Base-by-base conservation (phyloP, 345 rosid species). In the Salix udensis region DNA sequence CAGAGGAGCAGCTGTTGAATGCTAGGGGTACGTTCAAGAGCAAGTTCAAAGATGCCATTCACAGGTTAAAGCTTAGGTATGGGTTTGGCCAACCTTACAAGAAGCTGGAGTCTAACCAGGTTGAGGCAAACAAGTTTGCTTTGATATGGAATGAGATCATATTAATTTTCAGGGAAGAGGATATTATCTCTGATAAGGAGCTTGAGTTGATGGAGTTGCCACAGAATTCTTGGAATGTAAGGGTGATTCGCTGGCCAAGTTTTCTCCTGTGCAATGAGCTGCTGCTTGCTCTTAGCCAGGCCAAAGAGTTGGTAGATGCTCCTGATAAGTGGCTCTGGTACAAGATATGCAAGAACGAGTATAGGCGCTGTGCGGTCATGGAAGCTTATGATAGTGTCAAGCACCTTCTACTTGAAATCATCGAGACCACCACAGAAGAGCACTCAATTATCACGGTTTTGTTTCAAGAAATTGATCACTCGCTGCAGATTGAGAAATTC, bases 241-340 rank as follows among this genome's bases (percentile, higher is more conserved):
- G 88, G 71, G 98, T 93, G 65, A 84, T 95, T 79, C 90, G 98
- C 50, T 95, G 98, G 98, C 98, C 98, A 10, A 93, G 96, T 85
- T 89, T 93, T 82, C 88, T 95, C 71, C 88, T 95, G 71, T 91
- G 98, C 85, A 95, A 95, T 77, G 98, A 95, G 89, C 84, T 95
- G 84, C 86, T 95, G 71, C 98, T 93, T 84, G 98, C 98, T 60
- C 94, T 95, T 72, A 89, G 97, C 86, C 92, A 95, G 88, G 98
- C 94, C 40, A 89, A 84, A 82, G 98, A 93, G 86, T 82, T 95
- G 86, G 80, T 90, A 74, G 98, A 89, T 84, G 98, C 98, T 72
- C 92, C 98, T 68, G 98, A 95, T 83, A 91, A 86, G 87, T 91
- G 97, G 98, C 90, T 95, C 58, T 95, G 98, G 98, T 85, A 86